A percentile compares a stretch with the other conserved stretches of the same genome.
phyloP scores from a whole-genome alignment of 768 basidiomycete genomes.

The Tricholoma furcatifolium region DNA sequence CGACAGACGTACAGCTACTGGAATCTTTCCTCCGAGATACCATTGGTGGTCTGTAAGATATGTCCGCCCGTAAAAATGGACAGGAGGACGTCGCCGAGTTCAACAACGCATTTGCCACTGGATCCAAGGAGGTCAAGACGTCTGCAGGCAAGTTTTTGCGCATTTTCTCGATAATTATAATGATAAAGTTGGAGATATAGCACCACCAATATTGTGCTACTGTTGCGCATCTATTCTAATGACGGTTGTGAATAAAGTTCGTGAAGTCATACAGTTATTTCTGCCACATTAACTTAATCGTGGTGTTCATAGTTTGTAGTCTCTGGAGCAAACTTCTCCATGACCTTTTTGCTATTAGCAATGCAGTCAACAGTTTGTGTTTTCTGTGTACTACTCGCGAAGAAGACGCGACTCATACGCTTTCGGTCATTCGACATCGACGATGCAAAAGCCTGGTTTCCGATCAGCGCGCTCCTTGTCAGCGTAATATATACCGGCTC shows the following conservation, averaged over 20 bases:
- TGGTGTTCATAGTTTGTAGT: slow-evolving; percentile 74
- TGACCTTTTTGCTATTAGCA: slow-evolving; percentile 93
- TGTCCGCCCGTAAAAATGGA: slow-evolving; percentile 8
- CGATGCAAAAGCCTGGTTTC: slow-evolving; percentile 93
- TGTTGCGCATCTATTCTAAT: slow-evolving; percentile 93
- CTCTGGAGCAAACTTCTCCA: slow-evolving; percentile 88
- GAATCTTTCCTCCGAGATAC: not conserved
- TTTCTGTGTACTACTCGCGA: slow-evolving; percentile 68
- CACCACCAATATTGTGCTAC: slow-evolving; percentile 82
- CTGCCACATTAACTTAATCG: not conserved
- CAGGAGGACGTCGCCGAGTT: slow-evolving; percentile 29
- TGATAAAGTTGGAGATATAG: slow-evolving; percentile 32
- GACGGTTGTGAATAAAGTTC: slow-evolving; percentile 96
- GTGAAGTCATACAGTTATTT: slow-evolving; percentile 10
- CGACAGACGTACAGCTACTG: not conserved
- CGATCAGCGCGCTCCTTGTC: slow-evolving; percentile 89
- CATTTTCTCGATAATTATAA: not conserved
- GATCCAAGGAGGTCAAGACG: slow-evolving; percentile 24
- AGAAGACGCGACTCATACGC: slow-evolving; percentile 74
- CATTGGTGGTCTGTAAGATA: not conserved
- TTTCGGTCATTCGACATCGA: slow-evolving; percentile 80
- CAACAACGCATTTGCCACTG: slow-evolving; percentile 37
- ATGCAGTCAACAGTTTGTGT: slow-evolving; percentile 92
- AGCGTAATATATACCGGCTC: slow-evolving; percentile 97
- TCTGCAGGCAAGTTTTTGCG: slow-evolving; percentile 23